Evolutionary conservation across 768 basidiomycete species (phyloP).

Genomic region (Aureoboletus auriporus): DNA sequence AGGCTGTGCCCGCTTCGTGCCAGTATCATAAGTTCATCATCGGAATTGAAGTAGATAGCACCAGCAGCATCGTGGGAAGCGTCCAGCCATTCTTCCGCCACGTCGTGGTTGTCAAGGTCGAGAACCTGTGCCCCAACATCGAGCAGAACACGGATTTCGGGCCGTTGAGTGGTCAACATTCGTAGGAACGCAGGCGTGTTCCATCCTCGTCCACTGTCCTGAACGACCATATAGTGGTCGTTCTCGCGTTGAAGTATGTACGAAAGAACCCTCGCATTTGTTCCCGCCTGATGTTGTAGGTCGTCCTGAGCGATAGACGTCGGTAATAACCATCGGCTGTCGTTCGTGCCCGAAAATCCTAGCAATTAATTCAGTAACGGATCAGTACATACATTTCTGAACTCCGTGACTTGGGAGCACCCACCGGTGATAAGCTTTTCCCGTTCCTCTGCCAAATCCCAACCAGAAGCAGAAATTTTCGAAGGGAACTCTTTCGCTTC

Average conservation of each 20-base stretch:
- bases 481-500: too few relatives aligned
- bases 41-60: constrained; percentile 25
- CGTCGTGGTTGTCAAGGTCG: constrained; percentile 37
- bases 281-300: constrained; percentile 24
- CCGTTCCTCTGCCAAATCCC: constrained; percentile 25
- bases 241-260: constrained; percentile 25
- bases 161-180: constrained; percentile 28
- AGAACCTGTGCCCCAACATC: constrained; percentile 57
- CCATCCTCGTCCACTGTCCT: not conserved
- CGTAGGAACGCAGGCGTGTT: constrained; percentile 17
- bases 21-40: constrained; percentile 28
- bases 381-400: not conserved
- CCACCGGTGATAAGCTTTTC: constrained; percentile 6
- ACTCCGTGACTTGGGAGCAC: not conserved
- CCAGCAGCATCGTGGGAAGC: constrained; percentile 8
- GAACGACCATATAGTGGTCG: constrained; percentile 9
- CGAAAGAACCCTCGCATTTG: constrained; percentile 37
- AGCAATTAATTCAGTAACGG: not conserved
- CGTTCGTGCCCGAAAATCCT: constrained; percentile 40
- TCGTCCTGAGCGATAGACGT: constrained; percentile 28
- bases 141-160: constrained; percentile 40
- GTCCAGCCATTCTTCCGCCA: constrained; percentile 40
- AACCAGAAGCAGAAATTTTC: too few relatives aligned
- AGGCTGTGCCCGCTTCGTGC: constrained; percentile 16
- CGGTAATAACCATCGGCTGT: constrained; percentile 34